Base-by-base conservation (phyloP, 306 rosid genomes). In the Parietaria judaica region DNA sequence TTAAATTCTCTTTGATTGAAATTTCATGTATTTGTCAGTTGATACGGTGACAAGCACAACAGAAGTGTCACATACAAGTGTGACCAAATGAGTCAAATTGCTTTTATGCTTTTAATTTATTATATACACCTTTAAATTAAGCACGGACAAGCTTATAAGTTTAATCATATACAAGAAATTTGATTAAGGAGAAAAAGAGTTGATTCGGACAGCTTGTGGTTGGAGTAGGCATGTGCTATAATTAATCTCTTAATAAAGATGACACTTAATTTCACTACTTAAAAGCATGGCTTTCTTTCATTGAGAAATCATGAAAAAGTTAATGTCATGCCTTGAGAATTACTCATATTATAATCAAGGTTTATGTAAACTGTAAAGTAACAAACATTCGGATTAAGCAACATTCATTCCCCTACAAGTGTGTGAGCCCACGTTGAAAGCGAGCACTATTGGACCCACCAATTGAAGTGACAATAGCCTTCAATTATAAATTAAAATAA, bases 381-480 rank as follows among this genome's bases (percentile, higher is more conserved):
- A 61, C 61, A 41, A 64, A 62, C 46, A 36, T 66, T 48, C 49
- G n/a, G 41, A 56, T 48, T 56, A 53, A 37, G 66, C 11, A 51
- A 68, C 45, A 65, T 44, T 63, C 55, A 41, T 35, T 69, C 61
- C 58, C 45, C 58, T 52, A 58, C 8, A 52, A 54, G 49, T 14
- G 36, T 49, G 65, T 36, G 44, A 66, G 44, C 71, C 56, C 65
- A 64, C 72, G 14, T 63, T 47, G 68, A 71, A 64, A 68, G 74
- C 5, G 47, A 71, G 39, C 39, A 1, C 23, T 11, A 58, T 58
- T 13, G 9, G 41, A 12, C 31, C 5, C 60, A 60, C 46, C 45
- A 6, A 5, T 8, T 46, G 31, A 9, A 17, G 52, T 14, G 55
- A 49, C 31, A 0, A 23, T 23, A 23, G 31, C 2, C 31, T 23